A percentile compares a stretch with the other conserved stretches of the same genome.
Evolutionary conservation across 352 stramenopile species (phyloP).

Genomic region (Pythium diclinum): DNA sequence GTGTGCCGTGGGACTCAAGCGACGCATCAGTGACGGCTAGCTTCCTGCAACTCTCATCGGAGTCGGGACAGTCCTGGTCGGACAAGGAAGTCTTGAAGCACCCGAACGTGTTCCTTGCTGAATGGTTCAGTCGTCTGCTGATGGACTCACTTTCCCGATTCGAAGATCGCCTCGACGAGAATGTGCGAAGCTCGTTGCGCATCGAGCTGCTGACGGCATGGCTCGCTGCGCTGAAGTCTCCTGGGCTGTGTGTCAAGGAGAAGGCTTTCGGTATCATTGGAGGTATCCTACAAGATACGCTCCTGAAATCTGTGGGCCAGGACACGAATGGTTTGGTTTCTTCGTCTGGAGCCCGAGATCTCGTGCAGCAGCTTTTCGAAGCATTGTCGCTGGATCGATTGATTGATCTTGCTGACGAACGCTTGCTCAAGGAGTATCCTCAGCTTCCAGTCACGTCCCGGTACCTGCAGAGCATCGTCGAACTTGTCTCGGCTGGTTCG

Average conservation of each 20-base stretch:
- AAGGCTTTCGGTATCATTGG: conserved; percentile 74
- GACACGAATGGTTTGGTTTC: not conserved
- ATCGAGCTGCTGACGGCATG: conserved; percentile 77
- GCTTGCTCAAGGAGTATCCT: conserved; percentile 69
- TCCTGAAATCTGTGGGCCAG: conserved; percentile 36
- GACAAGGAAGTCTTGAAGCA: conserved; percentile 81
- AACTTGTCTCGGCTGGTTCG: conserved; percentile 71
- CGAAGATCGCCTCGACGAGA: conserved; percentile 37
- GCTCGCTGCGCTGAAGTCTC: conserved; percentile 78
- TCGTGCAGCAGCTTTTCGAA: conserved; percentile 35
- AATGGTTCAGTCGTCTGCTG: conserved; percentile 81
- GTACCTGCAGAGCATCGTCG: conserved; percentile 82
- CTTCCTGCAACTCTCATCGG: conserved; percentile 67
- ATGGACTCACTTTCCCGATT: conserved; percentile 52
- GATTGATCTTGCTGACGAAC: conserved; percentile 66
- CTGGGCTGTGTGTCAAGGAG: conserved; percentile 85
- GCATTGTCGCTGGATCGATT: conserved; percentile 68
- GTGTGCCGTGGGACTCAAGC: conserved; percentile 79
- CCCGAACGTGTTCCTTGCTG: conserved; percentile 82
- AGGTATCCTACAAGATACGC: conserved; percentile 73
- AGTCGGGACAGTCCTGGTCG: conserved; percentile 69
- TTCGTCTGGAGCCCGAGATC: conserved; percentile 5
- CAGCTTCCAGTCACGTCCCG: conserved; percentile 78
- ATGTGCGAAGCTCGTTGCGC: conserved; percentile 49
- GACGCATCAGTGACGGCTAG: conserved; percentile 67